Base-by-base conservation (phyloP, 1,139 yeast genomes). In the Pneumocystis carinii region DNA sequence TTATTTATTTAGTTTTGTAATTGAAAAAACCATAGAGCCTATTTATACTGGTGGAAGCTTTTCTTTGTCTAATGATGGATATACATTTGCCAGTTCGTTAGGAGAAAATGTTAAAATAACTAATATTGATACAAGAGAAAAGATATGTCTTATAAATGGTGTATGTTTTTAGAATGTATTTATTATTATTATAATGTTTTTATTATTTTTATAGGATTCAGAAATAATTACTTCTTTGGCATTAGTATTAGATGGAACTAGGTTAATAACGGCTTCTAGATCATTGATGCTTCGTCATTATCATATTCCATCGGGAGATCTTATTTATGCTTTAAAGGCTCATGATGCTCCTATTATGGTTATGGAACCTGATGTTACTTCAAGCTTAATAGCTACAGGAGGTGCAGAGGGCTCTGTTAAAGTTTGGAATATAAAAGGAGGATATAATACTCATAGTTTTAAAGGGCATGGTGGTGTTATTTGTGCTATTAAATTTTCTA, bases 401-500 rank as follows among this genome's bases (percentile, higher is more conserved):
- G 92, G 96, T 61, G 87, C 97, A 0, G 98, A 94, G 72, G 97
- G 98, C 62, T 82, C 84, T 56, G 87, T 90, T 27, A 85, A 89
- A 62, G 95, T 94, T 1, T 90, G 96, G 87, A 98, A 92, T 73
- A 80, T 92, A 59, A 90, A 83, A 68, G 90, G 90, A 42, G 94
- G 95, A 0, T 89, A 81, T 68, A 82, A 86, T 1, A 92, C 98
- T 0, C 98, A 92, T 74, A 85, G 89, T 19, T 80, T 92, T 66
- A 86, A 88, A 72, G 97, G 98, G 0, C 99, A 94, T 73, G 96
- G 96, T 27, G 85, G 95, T n/a, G 87, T 95, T 6, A 80, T 92
- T 59, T 86, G 96, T 65, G 83, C 95, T 2, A 75, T 92, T 64
- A 75, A 78, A 41, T 89, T 92, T 73, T 79, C 81, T 72, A 96